These are phyloP conservation scores for Annona cherimola DNA, from an alignment of 164 flowering plant species.

Conservation along the genomic window DNA sequence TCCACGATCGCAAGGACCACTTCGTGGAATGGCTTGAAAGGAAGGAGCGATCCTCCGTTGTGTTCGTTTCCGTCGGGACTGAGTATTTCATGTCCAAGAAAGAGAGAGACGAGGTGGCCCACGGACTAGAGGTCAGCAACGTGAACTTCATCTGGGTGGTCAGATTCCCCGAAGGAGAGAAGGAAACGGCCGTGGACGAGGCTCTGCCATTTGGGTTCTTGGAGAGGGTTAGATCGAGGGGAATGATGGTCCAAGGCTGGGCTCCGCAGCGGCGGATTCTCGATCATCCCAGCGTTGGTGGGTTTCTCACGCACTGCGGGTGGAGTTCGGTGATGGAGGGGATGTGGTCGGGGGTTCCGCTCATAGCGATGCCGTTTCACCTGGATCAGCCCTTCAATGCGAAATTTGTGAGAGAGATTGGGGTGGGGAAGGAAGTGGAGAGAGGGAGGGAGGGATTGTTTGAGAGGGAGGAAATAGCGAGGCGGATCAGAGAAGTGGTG, in stretches of 20 bases:
- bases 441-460: constrained; percentile 18
- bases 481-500: constrained; percentile 25
- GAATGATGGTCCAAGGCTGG: constrained; percentile 31
- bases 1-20: not conserved
- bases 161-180: constrained; percentile 21
- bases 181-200: constrained; percentile 6
- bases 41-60: constrained; percentile 16
- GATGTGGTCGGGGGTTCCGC: constrained; percentile 29
- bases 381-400: constrained; percentile 43
- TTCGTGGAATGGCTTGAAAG: constrained; percentile 27
- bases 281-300: constrained; percentile 23
- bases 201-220: constrained; percentile 21
- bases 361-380: constrained; percentile 41
- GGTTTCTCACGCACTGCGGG: constrained; percentile 36
- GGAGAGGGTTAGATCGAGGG: constrained; percentile 1
- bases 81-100: constrained; percentile 32
- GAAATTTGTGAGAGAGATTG: constrained; percentile 29
- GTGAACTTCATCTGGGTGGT: constrained; percentile 33
- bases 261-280: constrained; percentile 27
- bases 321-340: constrained; percentile 36
- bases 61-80: constrained; percentile 38
- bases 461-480: constrained; percentile 19
- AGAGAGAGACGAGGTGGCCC: constrained; percentile 29
- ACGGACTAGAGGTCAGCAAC: constrained; percentile 28
- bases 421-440: constrained; percentile 29